Evolutionary conservation across 345 rosid genomes (phyloP).

Genomic region (Aegle marmelos): DNA sequence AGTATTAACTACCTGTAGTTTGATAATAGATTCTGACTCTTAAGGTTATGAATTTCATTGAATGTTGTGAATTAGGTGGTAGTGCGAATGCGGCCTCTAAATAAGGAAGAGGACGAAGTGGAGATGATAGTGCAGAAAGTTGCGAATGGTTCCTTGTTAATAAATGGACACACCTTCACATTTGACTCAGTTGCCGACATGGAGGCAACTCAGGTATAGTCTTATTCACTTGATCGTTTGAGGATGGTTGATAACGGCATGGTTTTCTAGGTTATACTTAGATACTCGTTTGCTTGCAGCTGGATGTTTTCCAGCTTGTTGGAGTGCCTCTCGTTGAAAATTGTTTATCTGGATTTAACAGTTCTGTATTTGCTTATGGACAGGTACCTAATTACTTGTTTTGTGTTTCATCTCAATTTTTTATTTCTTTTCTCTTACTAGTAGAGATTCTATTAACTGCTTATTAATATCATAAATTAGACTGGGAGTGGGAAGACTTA

Average conservation of each 20-base stretch:
- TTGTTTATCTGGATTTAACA: slow-evolving; percentile 94
- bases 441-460: slow-evolving; percentile 3
- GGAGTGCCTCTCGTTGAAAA: slow-evolving; percentile 94
- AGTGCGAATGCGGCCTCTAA: slow-evolving; percentile 82
- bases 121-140: slow-evolving; percentile 64
- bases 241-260: background rate
- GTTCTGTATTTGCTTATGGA: slow-evolving; percentile 98
- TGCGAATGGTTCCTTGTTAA: slow-evolving; percentile 54
- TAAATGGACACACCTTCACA: slow-evolving; percentile 79
- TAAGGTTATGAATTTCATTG: background rate
- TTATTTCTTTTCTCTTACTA: background rate
- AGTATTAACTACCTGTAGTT: background rate
- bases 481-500: slow-evolving; percentile 98
- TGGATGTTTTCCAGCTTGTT: slow-evolving; percentile 76
- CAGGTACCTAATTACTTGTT: slow-evolving; percentile 49
- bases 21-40: background rate
- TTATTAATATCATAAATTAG: slow-evolving; percentile 29
- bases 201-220: slow-evolving; percentile 68
- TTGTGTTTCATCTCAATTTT: background rate
- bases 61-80: slow-evolving; percentile 49
- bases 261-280: slow-evolving; percentile 1
- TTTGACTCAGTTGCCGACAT: slow-evolving; percentile 84
- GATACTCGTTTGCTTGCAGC: slow-evolving; percentile 35
- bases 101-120: slow-evolving; percentile 72
- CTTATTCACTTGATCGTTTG: background rate